Conservation (phyloP, 108 stramenopile species). For the Pseudonitzschia pungens region DNA sequence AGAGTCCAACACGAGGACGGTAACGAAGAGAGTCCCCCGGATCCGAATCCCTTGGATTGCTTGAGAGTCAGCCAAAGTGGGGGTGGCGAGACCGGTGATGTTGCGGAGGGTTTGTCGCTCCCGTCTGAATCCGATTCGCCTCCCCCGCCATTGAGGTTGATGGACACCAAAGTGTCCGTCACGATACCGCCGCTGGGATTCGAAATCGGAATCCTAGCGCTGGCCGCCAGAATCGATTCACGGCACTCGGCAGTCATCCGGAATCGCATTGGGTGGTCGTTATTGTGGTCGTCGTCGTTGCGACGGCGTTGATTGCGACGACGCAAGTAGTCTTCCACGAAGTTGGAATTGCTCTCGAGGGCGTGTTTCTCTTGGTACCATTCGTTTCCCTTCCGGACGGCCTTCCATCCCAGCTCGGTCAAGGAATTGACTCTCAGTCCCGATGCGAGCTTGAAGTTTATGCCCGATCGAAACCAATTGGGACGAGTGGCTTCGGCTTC, state of each 20-base stretch:
- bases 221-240: conserved; percentile 29
- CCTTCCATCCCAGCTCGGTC: background rate
- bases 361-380: background rate
- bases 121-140: background rate
- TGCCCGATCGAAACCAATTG: background rate
- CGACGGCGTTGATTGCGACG: background rate
- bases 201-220: conserved; percentile 17
- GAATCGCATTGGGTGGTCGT: conserved; percentile 14
- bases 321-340: background rate
- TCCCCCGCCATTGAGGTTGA: conserved; percentile 23
- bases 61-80: conserved; percentile 39
- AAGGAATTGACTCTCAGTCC: conserved; percentile 11
- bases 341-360: background rate
- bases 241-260: conserved; percentile 29
- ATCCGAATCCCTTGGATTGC: conserved; percentile 9
- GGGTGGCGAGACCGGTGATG: background rate
- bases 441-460: conserved; percentile 12
- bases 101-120: background rate
- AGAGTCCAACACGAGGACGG: conserved; percentile 22
- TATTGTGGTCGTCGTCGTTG: background rate
- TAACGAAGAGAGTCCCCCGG: background rate
- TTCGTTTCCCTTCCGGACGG: background rate
- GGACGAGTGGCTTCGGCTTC: conserved; percentile 9
- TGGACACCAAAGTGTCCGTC: conserved; percentile 16
- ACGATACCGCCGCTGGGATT: too few relatives aligned